Evolutionary conservation across 1,284 basidiomycete genomes (phyloP).

Genomic region (Microstroma glucosiphilum): DNA sequence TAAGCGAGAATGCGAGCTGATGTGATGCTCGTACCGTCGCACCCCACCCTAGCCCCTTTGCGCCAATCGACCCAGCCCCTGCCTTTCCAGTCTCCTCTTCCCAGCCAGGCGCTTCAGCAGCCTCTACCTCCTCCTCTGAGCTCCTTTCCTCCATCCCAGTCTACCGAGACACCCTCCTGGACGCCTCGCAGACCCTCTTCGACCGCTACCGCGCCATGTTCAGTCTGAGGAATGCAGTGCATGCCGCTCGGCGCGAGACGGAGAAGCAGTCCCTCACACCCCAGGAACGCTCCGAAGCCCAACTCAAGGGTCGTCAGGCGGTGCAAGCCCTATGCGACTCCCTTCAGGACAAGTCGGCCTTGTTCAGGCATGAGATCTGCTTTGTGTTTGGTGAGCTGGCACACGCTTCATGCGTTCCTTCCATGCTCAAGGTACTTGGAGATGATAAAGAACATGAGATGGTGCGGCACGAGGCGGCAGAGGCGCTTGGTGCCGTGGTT

Average conservation of each 20-base stretch:
- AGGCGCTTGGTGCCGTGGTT: constrained; percentile 92
- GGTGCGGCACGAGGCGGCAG: constrained; percentile 98
- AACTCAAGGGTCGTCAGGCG: constrained; percentile 55
- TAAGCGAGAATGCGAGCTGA: not conserved
- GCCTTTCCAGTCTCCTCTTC: constrained; percentile 38
- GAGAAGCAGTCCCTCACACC: constrained; percentile 8
- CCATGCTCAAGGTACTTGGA: constrained; percentile 71
- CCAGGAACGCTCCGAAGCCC: constrained; percentile 12
- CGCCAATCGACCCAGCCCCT: constrained; percentile 91
- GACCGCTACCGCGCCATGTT: constrained; percentile 98
- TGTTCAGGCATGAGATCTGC: constrained; percentile 96
- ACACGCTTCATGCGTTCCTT: constrained; percentile 79
- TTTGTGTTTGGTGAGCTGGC: constrained; percentile 96
- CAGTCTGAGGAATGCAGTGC: constrained; percentile 62
- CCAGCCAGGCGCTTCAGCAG: constrained; percentile 34
- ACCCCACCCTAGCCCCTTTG: constrained; percentile 55
- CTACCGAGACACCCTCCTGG: constrained; percentile 65
- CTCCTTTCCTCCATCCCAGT: constrained; percentile 52
- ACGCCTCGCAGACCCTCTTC: constrained; percentile 71
- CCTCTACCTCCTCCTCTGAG: constrained; percentile 50
- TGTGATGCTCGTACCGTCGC: not conserved
- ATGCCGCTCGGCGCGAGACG: constrained; percentile 16
- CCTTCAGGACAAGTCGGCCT: constrained; percentile 72
- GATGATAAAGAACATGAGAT: constrained; percentile 78
- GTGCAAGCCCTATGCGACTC: constrained; percentile 86